Percentiles rank a stretch among this genome's conserved stretches.
These are phyloP conservation scores for Otatea glauca DNA, from an alignment of 176 grass and related monocot genomes.

Conservation along the genomic window DNA sequence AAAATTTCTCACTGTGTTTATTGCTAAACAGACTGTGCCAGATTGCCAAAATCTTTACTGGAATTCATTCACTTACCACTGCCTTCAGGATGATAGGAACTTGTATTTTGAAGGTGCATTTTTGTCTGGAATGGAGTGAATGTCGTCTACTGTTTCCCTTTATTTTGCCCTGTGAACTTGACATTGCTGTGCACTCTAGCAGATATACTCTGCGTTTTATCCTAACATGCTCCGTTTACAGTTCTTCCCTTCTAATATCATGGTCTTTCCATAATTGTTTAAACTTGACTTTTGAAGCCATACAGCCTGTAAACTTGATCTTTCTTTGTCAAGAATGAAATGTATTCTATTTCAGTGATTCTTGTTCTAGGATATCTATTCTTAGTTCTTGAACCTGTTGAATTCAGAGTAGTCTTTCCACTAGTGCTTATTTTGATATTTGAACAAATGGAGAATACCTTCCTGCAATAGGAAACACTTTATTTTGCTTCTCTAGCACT, in stretches of 20 bases:
- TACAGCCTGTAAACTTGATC: neutral
- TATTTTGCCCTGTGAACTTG: conserved; percentile 19
- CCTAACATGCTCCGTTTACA: conserved; percentile 7
- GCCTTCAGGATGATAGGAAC: conserved; percentile 54
- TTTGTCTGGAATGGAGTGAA: conserved; percentile 30
- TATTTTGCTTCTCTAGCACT: no score
- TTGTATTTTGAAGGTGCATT: conserved; percentile 76
- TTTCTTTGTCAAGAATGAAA: no score
- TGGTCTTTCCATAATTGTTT: conserved; percentile 10
- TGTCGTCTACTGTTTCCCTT: conserved; percentile 18
- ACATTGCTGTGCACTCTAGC: neutral
- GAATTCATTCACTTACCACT: conserved; percentile 66
- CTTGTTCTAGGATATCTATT: conserved; percentile 7
- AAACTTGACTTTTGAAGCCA: neutral
- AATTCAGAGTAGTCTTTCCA: no score
- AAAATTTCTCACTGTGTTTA: conserved; percentile 40
- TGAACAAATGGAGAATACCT: no score
- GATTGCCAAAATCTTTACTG: conserved; percentile 62
- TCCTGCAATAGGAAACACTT: no score
- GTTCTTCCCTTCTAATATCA: neutral
- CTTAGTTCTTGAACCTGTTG: no score
- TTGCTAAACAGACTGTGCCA: conserved; percentile 63
- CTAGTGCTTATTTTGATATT: no score
- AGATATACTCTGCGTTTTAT: conserved; percentile 19
- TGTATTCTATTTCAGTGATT: conserved; percentile 2